phyloP scores from a whole-genome alignment of 768 basidiomycete species.

The Termitomyces sp. region DNA sequence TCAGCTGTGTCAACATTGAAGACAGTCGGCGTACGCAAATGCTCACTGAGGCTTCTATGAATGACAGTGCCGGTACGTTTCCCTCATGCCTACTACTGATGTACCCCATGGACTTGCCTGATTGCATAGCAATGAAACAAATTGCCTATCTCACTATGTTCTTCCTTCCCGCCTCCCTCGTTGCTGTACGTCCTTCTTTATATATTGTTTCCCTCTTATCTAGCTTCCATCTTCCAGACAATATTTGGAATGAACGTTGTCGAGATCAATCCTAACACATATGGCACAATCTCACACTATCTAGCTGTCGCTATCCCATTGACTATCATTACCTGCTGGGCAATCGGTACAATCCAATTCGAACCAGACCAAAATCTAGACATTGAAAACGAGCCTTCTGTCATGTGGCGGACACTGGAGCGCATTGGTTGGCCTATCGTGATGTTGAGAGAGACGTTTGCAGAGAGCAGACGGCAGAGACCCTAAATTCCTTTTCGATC shows the following conservation, averaged over 20 bases:
- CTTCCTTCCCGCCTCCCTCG: conserved; percentile 52
- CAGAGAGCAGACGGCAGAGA: neutral
- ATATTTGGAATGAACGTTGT: conserved; percentile 53
- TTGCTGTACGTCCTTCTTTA: conserved; percentile 25
- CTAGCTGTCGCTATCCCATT: conserved; percentile 31
- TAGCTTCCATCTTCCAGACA: conserved; percentile 22
- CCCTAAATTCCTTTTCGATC: too few species aligned
- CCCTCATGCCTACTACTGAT: neutral
- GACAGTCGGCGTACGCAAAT: conserved; percentile 37
- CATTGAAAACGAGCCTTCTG: neutral
- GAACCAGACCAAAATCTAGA: conserved; percentile 3
- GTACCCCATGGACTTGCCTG: neutral
- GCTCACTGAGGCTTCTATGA: conserved; percentile 34
- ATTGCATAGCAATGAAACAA: conserved; percentile 37
- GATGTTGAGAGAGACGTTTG: conserved; percentile 1
- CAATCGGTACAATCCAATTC: conserved; percentile 40
- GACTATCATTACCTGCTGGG: conserved; percentile 39
- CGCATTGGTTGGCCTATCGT: conserved; percentile 14
- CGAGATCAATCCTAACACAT: conserved; percentile 28
- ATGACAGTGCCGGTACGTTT: conserved; percentile 34
- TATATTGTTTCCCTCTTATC: neutral
- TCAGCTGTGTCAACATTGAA: conserved; percentile 41
- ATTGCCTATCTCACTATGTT: conserved; percentile 58
- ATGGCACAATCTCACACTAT: conserved; percentile 32
- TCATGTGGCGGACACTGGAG: conserved; percentile 7